These are phyloP conservation scores for Verticillium isaacii DNA, from an alignment of 2,329 filamentous ascomycete genomes.

Conservation along the genomic window DNA sequence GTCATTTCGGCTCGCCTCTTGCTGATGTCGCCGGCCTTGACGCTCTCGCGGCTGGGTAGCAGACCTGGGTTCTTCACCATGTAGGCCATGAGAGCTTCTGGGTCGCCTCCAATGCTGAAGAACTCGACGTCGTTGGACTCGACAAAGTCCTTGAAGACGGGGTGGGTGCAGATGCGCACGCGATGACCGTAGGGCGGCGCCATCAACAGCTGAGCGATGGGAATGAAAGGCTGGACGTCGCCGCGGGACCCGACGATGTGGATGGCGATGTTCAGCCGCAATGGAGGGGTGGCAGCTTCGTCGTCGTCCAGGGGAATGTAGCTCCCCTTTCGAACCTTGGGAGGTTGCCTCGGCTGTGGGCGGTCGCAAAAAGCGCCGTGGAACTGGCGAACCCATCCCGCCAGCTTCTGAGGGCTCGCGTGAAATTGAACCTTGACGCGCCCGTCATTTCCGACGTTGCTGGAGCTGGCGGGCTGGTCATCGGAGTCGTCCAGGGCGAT, in stretches of 20 bases:
- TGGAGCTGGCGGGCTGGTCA: slow-evolving; percentile 15
- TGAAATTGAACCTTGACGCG: slow-evolving; percentile 26
- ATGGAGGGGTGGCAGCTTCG: slow-evolving; percentile 4
- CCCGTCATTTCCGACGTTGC: slow-evolving; percentile 21
- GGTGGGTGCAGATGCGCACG: slow-evolving; percentile 53
- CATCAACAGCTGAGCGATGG: slow-evolving; percentile 42
- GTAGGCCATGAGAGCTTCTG: slow-evolving; percentile 39
- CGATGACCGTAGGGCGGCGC: slow-evolving; percentile 40
- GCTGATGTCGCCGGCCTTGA: slow-evolving; percentile 29
- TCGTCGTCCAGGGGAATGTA: slow-evolving; percentile 6
- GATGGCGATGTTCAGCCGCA: slow-evolving; percentile 24
- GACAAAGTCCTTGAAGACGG: slow-evolving; percentile 49
- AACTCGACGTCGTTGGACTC: slow-evolving; percentile 49
- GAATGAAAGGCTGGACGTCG: slow-evolving; percentile 49
- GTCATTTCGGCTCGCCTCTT: slow-evolving; percentile 28
- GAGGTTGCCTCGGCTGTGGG: background rate
- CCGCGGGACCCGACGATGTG: slow-evolving; percentile 26
- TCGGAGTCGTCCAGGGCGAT: slow-evolving; percentile 18
- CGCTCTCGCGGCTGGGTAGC: slow-evolving; percentile 27
- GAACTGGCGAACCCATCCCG: slow-evolving; percentile 19
- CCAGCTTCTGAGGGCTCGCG: slow-evolving; percentile 18
- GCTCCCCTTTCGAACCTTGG: background rate
- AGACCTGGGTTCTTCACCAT: slow-evolving; percentile 35
- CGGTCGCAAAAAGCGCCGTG: slow-evolving; percentile 8
- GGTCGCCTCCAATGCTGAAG: slow-evolving; percentile 53